These are phyloP conservation scores for Aquilaria malaccensis DNA, from an alignment of 345 rosid genomes.

Conservation along the genomic window DNA sequence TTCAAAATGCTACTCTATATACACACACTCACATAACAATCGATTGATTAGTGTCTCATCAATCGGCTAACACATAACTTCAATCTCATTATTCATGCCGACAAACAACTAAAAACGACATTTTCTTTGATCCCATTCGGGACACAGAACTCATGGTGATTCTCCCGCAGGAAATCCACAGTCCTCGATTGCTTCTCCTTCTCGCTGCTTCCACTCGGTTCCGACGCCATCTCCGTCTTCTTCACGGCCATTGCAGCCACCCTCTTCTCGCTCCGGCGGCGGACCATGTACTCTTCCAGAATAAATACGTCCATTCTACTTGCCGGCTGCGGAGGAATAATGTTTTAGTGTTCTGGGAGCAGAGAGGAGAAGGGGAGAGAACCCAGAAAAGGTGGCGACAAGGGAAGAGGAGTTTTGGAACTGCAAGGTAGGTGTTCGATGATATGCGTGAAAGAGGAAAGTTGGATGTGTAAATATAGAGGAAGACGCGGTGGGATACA, in stretches of 20 bases:
- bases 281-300: conserved; percentile 55
- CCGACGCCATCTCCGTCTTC: conserved; percentile 6
- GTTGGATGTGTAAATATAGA: conserved; percentile 1
- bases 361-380: too few species aligned
- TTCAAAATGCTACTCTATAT: too few species aligned
- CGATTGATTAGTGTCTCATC: neutral
- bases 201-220: conserved; percentile 8
- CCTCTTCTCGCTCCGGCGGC: conserved; percentile 47
- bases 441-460: neutral
- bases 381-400: neutral
- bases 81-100: conserved; percentile 18
- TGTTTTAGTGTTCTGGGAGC: neutral
- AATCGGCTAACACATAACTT: neutral
- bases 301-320: conserved; percentile 47
- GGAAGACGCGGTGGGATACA: conserved; percentile 10
- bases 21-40: neutral
- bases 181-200: conserved; percentile 12
- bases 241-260: conserved; percentile 26
- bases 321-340: too few species aligned
- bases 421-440: neutral
- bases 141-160: conserved; percentile 13
- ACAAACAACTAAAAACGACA: conserved; percentile 24
- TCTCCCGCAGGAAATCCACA: conserved; percentile 9
- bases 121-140: conserved; percentile 15
- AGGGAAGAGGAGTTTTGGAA: neutral